Evolutionary conservation across 208 protist genomes (phyloP).

Genomic region (Leptomonas seymouri): DNA sequence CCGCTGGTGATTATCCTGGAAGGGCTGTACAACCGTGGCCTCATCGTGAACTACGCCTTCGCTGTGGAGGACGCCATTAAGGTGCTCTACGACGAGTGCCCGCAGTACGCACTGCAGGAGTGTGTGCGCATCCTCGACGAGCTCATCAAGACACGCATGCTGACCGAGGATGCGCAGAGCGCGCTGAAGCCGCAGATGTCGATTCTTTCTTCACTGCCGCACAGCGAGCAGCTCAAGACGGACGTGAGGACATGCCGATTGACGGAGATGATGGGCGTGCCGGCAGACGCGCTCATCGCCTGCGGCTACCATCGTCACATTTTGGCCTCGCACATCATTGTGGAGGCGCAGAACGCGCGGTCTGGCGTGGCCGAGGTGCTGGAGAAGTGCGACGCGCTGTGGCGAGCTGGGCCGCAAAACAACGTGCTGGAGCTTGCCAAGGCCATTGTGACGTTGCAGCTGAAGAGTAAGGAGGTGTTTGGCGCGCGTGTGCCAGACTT

Average conservation of each 20-base stretch:
- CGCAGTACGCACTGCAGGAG: slow-evolving; percentile 55
- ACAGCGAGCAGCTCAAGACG: slow-evolving; percentile 23
- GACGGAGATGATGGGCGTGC: slow-evolving; percentile 45
- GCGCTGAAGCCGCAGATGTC: slow-evolving; percentile 43
- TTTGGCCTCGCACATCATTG: slow-evolving; percentile 66
- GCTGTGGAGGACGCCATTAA: slow-evolving; percentile 72
- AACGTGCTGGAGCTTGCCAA: slow-evolving; percentile 63
- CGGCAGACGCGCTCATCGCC: slow-evolving; percentile 73
- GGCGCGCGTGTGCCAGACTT: slow-evolving; percentile 84
- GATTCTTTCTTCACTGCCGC: slow-evolving; percentile 22
- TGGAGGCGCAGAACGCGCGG: slow-evolving; percentile 80
- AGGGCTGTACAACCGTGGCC: slow-evolving; percentile 85
- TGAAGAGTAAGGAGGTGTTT: slow-evolving; percentile 84
- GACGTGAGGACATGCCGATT: slow-evolving; percentile 43
- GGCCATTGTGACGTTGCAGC: slow-evolving; percentile 67
- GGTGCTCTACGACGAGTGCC: slow-evolving; percentile 78
- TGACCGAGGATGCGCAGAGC: slow-evolving; percentile 36
- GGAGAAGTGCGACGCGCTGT: slow-evolving; percentile 57
- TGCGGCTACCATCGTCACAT: slow-evolving; percentile 85
- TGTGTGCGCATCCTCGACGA: slow-evolving; percentile 52
- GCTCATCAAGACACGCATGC: slow-evolving; percentile 40
- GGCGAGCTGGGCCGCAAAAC: slow-evolving; percentile 40
- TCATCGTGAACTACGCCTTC: slow-evolving; percentile 79
- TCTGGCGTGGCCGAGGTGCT: slow-evolving; percentile 68
- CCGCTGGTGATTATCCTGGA: slow-evolving; percentile 68